Conservation (phyloP, 1,284 basidiomycete species). For the Puccinia hordei region DNA sequence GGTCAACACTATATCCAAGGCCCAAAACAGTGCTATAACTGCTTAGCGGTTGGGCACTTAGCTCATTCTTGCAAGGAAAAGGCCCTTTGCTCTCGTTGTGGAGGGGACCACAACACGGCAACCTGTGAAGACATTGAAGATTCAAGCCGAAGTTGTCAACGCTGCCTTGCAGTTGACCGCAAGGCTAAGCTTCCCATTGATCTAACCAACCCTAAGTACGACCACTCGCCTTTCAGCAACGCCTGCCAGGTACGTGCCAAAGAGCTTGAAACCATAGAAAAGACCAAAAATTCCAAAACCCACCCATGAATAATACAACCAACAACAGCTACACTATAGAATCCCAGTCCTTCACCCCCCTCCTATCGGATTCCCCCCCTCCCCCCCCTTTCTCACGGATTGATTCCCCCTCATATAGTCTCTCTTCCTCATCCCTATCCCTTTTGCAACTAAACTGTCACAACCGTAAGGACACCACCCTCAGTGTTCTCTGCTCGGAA, state of each 20-base stretch:
- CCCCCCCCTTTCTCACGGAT: not conserved
- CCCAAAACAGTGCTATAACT: conserved; percentile 13
- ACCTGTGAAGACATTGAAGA: not conserved
- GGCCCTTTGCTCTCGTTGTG: not conserved
- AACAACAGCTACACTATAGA: not conserved
- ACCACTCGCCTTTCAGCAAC: conserved; percentile 6
- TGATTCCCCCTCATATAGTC: not conserved
- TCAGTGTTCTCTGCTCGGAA: not conserved
- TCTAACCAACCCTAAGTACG: not conserved
- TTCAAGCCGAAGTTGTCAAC: not conserved
- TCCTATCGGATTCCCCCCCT: not conserved
- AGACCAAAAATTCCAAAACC: not conserved
- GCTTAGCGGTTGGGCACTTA: not conserved
- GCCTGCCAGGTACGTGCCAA: no score
- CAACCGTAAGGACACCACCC: conserved; percentile 26
- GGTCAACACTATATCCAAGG: not conserved
- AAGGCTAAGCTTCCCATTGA: not conserved
- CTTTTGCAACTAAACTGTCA: conserved; percentile 23
- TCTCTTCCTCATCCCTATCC: not conserved
- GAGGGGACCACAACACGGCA: not conserved
- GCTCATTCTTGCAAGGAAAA: conserved; percentile 11
- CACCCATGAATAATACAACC: conserved; percentile 4
- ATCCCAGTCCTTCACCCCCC: not conserved
- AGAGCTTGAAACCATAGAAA: not conserved
- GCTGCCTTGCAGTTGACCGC: not conserved